Conservation (phyloP, 2,329 filamentous ascomycete species). For the Cladophialophora immunda region DNA sequence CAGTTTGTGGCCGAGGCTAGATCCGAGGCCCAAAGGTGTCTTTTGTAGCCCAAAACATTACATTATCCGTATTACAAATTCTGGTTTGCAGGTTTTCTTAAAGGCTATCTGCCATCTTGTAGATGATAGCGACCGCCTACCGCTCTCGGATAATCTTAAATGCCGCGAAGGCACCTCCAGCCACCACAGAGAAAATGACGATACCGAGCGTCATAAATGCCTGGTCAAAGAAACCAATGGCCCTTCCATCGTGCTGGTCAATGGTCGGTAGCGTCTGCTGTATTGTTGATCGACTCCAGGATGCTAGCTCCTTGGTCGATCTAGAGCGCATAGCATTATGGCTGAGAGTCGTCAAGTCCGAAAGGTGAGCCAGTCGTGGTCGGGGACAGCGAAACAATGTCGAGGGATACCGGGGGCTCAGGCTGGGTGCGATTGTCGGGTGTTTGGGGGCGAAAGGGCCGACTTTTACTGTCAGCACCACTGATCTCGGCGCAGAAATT, state of each 20-base stretch:
- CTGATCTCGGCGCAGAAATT: not conserved
- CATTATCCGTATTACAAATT: too few species aligned
- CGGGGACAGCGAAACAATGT: conserved; percentile 21
- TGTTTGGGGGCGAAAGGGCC: conserved; percentile 28
- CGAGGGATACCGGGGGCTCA: conserved; percentile 13
- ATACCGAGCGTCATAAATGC: conserved; percentile 48
- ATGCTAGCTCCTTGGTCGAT: conserved; percentile 9
- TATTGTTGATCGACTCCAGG: conserved; percentile 19
- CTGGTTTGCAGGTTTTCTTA: too few species aligned
- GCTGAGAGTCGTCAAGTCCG: conserved; percentile 8
- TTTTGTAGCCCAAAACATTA: too few species aligned
- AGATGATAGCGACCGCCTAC: too few species aligned
- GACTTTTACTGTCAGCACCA: conserved; percentile 24
- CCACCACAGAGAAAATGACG: not conserved
- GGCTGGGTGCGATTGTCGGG: conserved; percentile 38
- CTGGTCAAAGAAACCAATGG: conserved; percentile 60
- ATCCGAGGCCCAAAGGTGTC: too few species aligned
- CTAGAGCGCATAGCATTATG: not conserved
- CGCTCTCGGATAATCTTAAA: conserved; percentile 1
- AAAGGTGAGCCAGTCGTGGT: conserved; percentile 14
- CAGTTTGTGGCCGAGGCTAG: too few species aligned
- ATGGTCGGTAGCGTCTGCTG: conserved; percentile 46
- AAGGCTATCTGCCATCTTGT: too few species aligned
- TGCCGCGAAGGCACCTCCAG: conserved; percentile 7
- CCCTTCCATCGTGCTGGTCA: conserved; percentile 46